A percentile compares a stretch with the other conserved stretches of the same genome.
These are phyloP conservation scores for Phytophthora palmivora DNA, from an alignment of 352 stramenopile species.

Conservation along the genomic window DNA sequence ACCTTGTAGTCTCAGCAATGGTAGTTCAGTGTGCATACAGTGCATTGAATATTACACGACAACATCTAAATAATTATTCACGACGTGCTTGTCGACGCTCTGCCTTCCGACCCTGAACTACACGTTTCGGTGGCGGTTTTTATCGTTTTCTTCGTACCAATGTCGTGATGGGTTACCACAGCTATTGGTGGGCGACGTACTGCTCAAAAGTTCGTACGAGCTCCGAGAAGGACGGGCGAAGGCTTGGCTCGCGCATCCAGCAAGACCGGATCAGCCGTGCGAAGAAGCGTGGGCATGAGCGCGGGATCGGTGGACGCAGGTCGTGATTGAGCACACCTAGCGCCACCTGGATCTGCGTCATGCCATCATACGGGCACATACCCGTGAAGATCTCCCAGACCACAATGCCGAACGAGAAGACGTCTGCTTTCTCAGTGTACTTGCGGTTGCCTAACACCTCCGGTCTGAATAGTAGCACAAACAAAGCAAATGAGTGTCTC, in stretches of 20 bases:
- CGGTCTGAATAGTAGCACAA: constrained; percentile 45
- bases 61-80: constrained; percentile 43
- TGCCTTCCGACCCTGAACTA: constrained; percentile 11
- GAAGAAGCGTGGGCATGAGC: constrained; percentile 72
- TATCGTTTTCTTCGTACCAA: constrained; percentile 25
- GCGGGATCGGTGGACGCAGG: constrained; percentile 69
- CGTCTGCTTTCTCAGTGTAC: constrained; percentile 94
- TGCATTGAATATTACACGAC: constrained; percentile 16
- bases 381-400: constrained; percentile 94
- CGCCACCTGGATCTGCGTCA: constrained; percentile 89
- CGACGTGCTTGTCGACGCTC: constrained; percentile 7
- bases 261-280: constrained; percentile 78
- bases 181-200: constrained; percentile 37
- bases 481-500: constrained; percentile 22
- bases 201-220: constrained; percentile 65
- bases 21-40: constrained; percentile 1
- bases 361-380: constrained; percentile 90
- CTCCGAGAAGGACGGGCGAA: constrained; percentile 74
- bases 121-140: constrained; percentile 16
- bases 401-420: constrained; percentile 94
- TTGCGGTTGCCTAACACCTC: constrained; percentile 91
- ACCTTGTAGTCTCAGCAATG: no score
- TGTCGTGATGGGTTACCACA: constrained; percentile 4
- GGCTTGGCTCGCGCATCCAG: constrained; percentile 76
- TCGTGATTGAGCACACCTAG: constrained; percentile 85